Evolutionary conservation across 2,329 filamentous ascomycete genomes (phyloP).

Genomic region (Mariannaea elegans): DNA sequence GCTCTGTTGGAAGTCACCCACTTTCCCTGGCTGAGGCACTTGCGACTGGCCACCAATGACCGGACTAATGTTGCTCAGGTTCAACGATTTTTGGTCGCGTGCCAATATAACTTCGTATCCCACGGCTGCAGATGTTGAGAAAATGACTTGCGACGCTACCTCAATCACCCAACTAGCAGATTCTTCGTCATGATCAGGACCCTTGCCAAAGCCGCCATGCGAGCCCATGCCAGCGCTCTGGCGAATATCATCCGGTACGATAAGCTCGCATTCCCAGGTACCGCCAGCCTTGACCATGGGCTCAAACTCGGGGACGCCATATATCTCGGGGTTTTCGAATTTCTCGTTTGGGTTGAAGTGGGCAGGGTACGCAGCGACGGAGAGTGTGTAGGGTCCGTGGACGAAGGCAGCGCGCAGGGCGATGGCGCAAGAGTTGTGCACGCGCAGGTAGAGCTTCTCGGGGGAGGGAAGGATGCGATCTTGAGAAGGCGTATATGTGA

Average conservation of each 20-base stretch:
- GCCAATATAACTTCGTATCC: conserved; percentile 88
- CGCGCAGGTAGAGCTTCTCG: conserved; percentile 79
- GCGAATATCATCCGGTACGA: conserved; percentile 81
- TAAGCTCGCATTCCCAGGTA: conserved; percentile 81
- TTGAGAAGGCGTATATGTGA: conserved; percentile 89
- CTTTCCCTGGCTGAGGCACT: conserved; percentile 72
- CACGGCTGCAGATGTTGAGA: conserved; percentile 87
- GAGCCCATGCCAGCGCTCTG: conserved; percentile 64
- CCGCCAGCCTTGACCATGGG: conserved; percentile 96
- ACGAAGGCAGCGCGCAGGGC: conserved; percentile 94
- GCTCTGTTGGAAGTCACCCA: conserved; percentile 80
- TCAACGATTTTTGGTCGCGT: conserved; percentile 84
- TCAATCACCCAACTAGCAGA: conserved; percentile 89
- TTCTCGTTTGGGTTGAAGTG: conserved; percentile 85
- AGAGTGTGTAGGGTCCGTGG: conserved; percentile 92
- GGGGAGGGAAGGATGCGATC: conserved; percentile 93
- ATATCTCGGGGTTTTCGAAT: conserved; percentile 72
- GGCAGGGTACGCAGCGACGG: conserved; percentile 84
- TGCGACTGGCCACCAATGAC: conserved; percentile 55
- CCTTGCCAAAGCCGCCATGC: conserved; percentile 56
- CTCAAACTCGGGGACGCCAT: conserved; percentile 90
- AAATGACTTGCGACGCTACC: conserved; percentile 90
- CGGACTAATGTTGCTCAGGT: conserved; percentile 63
- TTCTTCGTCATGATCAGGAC: conserved; percentile 56
- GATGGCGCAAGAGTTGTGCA: conserved; percentile 92